These are phyloP conservation scores for Zygoascus meyerae DNA, from an alignment of 1,139 yeast species.

Conservation along the genomic window DNA sequence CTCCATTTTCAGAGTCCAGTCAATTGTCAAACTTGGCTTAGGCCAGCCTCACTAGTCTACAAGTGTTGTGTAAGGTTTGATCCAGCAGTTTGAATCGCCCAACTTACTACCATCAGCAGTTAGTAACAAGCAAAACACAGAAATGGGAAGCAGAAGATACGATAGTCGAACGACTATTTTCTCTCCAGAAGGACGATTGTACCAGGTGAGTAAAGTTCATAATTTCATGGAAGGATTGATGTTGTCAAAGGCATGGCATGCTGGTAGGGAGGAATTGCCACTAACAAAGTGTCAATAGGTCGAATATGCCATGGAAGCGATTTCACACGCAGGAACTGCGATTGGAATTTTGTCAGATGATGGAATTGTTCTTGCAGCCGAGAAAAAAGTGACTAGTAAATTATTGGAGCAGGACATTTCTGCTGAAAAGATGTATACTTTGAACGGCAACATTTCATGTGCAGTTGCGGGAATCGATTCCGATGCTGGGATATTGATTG, in stretches of 20 bases:
- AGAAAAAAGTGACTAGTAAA: constrained; percentile 87
- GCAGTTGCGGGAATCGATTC: constrained; percentile 99
- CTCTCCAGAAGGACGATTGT: constrained; percentile 96
- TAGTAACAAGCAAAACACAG: constrained; percentile 6
- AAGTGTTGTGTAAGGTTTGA: no score
- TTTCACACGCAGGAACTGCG: constrained; percentile 96
- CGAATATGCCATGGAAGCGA: constrained; percentile 96
- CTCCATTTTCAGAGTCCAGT: background rate
- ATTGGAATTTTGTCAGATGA: constrained; percentile 88
- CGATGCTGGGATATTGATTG: constrained; percentile 88
- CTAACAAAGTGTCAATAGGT: constrained; percentile 40
- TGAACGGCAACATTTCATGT: constrained; percentile 72
- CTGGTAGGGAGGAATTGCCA: background rate
- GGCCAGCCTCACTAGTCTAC: no score
- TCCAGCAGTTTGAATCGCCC: no score
- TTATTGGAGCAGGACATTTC: constrained; percentile 89
- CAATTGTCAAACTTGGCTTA: background rate
- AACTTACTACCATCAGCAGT: no score
- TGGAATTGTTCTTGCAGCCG: constrained; percentile 96
- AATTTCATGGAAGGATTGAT: no score
- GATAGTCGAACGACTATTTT: constrained; percentile 97
- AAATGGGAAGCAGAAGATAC: constrained; percentile 70
- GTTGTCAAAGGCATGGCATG: no score
- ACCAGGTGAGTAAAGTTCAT: constrained; percentile 51
- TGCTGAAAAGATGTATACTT: constrained; percentile 84